Evolutionary conservation across 2,329 filamentous ascomycete species (phyloP), one percentile per base, ranked within the genome.

Genomic region (Sarocladium strictum): DNA sequence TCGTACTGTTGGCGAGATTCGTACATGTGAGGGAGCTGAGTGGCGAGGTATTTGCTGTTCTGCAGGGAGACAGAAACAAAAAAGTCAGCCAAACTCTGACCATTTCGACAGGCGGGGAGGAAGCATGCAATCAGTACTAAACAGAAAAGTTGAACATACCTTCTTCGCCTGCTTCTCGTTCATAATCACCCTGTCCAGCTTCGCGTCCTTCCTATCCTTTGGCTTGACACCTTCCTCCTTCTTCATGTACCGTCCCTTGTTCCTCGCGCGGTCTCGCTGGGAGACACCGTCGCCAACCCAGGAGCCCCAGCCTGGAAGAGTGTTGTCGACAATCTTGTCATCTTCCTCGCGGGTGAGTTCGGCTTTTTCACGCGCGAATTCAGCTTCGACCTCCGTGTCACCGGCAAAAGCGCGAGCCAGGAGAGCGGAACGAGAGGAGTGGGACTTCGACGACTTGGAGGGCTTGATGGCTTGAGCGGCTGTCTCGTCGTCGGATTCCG

Each of bases 111-210:
- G n/a, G n/a, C 17, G 10, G 27, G 41, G n/a, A 45, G 19, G 26
- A 26, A 17, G 24, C 23, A 29, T n/a, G n/a, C n/a, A n/a, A n/a
- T n/a, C n/a, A n/a, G n/a, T n/a, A n/a, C n/a, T n/a, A n/a, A n/a
- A n/a, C n/a, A n/a, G n/a, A n/a, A n/a, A n/a, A n/a, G n/a, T n/a
- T n/a, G n/a, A n/a, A 59, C 73, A 69, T 71, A 89, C 87, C 84
- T 97, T 97, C 72, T 91, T 92, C 57, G 90, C 78, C 21, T 84
- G 79, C 76, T 92, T 96, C 80, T 99, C 90, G 65, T 88, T 96
- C 63, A 99, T 87, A 57, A 97, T 96, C 12, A 97, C 93, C 58
- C 83, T 83, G 53, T 89, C 84, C 58, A 96, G 72, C 72, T 89
- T 92, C 54, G 83, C 83, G 64, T 97, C 94, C 71, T 89, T 87